Evolutionary conservation across 2,329 filamentous ascomycete species (phyloP).

Genomic region (Bisporella sp.): DNA sequence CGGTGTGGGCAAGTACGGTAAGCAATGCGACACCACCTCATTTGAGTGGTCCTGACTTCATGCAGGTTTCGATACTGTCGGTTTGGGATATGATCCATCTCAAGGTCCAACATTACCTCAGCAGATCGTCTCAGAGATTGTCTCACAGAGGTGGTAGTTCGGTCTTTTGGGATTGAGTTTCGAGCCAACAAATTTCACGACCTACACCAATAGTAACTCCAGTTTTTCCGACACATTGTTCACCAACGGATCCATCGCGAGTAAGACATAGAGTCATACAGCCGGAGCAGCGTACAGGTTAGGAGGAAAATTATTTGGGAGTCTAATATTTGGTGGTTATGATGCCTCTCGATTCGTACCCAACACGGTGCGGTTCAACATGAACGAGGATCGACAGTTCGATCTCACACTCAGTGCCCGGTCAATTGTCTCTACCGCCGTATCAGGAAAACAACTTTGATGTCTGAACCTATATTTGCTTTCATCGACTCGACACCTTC

Average conservation of each 20-base stretch:
- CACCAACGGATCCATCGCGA: conserved; percentile 23
- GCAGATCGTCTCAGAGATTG: neutral
- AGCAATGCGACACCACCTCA: neutral
- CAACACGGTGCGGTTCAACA: conserved; percentile 32
- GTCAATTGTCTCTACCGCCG: conserved; percentile 27
- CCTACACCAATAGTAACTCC: too few species aligned
- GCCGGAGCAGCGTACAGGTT: conserved; percentile 33
- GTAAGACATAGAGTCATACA: conserved; percentile 36
- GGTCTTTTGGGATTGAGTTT: too few species aligned
- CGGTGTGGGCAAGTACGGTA: conserved; percentile 21
- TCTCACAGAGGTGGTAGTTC: too few species aligned
- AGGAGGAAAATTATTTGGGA: conserved; percentile 27
- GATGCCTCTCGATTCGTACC: conserved; percentile 32
- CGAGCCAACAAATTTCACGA: too few species aligned
- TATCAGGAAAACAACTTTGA: conserved; percentile 14
- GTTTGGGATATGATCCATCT: conserved; percentile 13
- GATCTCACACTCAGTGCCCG: conserved; percentile 33
- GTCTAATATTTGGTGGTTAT: conserved; percentile 35
- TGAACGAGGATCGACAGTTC: conserved; percentile 32
- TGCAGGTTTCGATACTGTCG: conserved; percentile 20
- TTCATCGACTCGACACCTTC: conserved; percentile 29
- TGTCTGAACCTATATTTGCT: conserved; percentile 15
- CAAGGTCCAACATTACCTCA: conserved; percentile 14
- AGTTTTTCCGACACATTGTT: too few species aligned
- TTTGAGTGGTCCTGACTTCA: neutral